phyloP scores from a whole-genome alignment of 805 yeast species.

The Saccharomyces mikatae region DNA sequence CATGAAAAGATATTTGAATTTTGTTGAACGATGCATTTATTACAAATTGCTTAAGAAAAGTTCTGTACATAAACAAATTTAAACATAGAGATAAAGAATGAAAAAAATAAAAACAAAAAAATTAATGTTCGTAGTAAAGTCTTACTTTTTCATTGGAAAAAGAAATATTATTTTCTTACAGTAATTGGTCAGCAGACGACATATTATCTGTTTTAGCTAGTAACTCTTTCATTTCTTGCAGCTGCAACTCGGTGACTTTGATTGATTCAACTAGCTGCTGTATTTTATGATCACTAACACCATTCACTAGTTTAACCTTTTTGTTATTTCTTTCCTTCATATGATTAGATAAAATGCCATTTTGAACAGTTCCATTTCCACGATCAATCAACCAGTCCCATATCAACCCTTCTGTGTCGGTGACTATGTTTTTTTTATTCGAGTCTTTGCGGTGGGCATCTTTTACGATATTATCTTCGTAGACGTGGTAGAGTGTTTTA shows the following conservation, averaged over 20 bases:
- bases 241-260: conserved; percentile 20
- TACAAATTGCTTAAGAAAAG: neutral
- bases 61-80: neutral
- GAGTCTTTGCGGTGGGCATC: conserved; percentile 5
- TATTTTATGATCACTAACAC: conserved; percentile 11
- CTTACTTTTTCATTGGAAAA: neutral
- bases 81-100: no score
- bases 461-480: conserved; percentile 20
- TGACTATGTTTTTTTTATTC: conserved; percentile 19
- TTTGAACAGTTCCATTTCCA: conserved; percentile 11
- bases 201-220: conserved; percentile 6
- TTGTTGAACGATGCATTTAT: neutral
- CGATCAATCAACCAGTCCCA: conserved; percentile 68
- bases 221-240: conserved; percentile 18
- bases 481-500: conserved; percentile 28
- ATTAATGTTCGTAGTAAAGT: neutral
- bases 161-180: neutral
- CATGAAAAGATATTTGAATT: no score
- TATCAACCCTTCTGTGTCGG: conserved; percentile 48
- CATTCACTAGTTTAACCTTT: neutral
- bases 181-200: neutral
- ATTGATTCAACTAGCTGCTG: conserved; percentile 24
- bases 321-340: neutral
- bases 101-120: neutral
- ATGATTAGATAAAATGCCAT: neutral